A percentile compares a stretch with the other conserved stretches of the same genome.
Evolutionary conservation across 2,329 filamentous ascomycete genomes (phyloP).

Genomic region (Exophiala sideris): DNA sequence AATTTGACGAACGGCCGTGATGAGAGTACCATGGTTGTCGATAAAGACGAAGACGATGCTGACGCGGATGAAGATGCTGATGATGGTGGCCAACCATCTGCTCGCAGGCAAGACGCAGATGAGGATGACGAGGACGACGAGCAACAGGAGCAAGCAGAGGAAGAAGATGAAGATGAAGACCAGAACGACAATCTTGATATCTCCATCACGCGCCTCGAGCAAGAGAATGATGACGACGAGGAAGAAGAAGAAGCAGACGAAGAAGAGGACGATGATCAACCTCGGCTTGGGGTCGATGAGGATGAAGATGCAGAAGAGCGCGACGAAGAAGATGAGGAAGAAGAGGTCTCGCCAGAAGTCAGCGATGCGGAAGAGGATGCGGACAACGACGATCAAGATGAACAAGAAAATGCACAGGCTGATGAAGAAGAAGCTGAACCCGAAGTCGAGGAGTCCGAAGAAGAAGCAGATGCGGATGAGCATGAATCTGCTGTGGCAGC

Average conservation of each 20-base stretch:
- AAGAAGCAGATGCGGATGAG: conserved; percentile 11
- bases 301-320: conserved; percentile 20
- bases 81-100: conserved; percentile 5
- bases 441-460: conserved; percentile 3
- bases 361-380: conserved; percentile 28
- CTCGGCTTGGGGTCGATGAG: conserved; percentile 3
- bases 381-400: conserved; percentile 31
- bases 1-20: conserved; percentile 16
- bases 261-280: conserved; percentile 1
- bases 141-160: conserved; percentile 11
- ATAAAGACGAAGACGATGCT: conserved; percentile 17
- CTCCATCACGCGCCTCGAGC: background rate
- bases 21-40: conserved; percentile 14
- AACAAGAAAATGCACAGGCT: conserved; percentile 12
- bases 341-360: conserved; percentile 35
- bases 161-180: conserved; percentile 10
- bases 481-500: conserved; percentile 5
- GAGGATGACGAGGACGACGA: conserved; percentile 3
- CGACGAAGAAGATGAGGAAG: conserved; percentile 35
- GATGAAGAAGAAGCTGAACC: background rate
- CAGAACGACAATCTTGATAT: conserved; percentile 8
- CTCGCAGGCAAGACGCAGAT: conserved; percentile 3
- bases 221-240: conserved; percentile 10
- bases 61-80: conserved; percentile 17
- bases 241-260: conserved; percentile 11